A percentile compares a stretch with the other conserved stretches of the same genome.
Conservation (phyloP, 352 stramenopile species). For the Globisporangium cylindrosporum region DNA sequence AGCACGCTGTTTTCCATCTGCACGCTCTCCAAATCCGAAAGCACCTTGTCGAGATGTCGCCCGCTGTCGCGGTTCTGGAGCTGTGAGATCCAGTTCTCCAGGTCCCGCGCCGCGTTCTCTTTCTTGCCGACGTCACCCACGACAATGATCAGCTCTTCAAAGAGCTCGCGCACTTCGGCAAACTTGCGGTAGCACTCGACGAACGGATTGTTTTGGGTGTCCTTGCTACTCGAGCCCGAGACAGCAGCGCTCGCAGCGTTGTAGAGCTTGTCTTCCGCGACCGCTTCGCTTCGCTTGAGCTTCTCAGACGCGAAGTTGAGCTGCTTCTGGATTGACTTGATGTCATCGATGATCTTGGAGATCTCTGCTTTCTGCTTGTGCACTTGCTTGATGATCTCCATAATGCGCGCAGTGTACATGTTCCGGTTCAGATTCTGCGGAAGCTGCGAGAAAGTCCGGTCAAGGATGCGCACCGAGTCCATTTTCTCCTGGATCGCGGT, state of each 20-base stretch:
- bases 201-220: constrained; percentile 30
- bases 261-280: constrained; percentile 85
- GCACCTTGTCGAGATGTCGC: constrained; percentile 66
- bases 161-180: constrained; percentile 74
- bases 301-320: constrained; percentile 75
- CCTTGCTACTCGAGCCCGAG: not conserved
- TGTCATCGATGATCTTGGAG: constrained; percentile 75
- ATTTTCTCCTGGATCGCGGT: constrained; percentile 70
- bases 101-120: constrained; percentile 69
- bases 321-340: constrained; percentile 74
- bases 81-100: constrained; percentile 84
- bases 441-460: constrained; percentile 52
- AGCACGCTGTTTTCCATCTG: constrained; percentile 66
- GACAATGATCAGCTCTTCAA: constrained; percentile 75
- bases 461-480: constrained; percentile 46
- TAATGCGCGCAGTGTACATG: constrained; percentile 87
- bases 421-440: constrained; percentile 58
- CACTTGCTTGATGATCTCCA: constrained; percentile 90
- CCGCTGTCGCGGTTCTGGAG: constrained; percentile 70
- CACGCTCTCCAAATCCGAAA: constrained; percentile 69
- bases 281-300: constrained; percentile 78
- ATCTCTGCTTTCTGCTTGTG: constrained; percentile 90
- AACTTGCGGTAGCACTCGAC: constrained; percentile 87
- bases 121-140: constrained; percentile 70
- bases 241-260: constrained; percentile 46